Evolutionary conservation across 495 filamentous ascomycete species (phyloP).

Genomic region (Mytilinidion resinicola): DNA sequence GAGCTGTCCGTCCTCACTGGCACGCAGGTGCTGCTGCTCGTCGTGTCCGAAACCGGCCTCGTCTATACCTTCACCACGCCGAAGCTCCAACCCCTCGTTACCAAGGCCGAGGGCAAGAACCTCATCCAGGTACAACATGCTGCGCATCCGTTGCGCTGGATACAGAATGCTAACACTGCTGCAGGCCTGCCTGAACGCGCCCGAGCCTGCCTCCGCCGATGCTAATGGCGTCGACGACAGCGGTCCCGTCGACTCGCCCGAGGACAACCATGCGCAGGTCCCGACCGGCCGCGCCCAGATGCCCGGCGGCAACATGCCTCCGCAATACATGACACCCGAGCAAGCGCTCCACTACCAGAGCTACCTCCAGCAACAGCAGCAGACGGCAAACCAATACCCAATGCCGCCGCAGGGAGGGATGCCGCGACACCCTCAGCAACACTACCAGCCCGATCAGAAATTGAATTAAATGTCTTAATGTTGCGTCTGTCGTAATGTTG

Average conservation of each 20-base stretch:
- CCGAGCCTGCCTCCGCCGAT: slow-evolving; percentile 77
- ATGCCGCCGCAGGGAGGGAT: slow-evolving; percentile 30
- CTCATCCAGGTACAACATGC: slow-evolving; percentile 78
- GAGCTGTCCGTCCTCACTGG: slow-evolving; percentile 96
- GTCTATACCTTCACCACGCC: slow-evolving; percentile 99
- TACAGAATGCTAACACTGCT: slow-evolving; percentile 15
- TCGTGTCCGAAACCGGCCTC: slow-evolving; percentile 96
- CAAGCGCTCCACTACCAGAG: slow-evolving; percentile 41
- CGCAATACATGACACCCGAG: slow-evolving; percentile 32
- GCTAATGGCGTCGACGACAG: slow-evolving; percentile 83
- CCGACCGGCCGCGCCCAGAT: slow-evolving; percentile 28
- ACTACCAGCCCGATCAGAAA: slow-evolving; percentile 29
- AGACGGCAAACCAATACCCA: slow-evolving; percentile 32
- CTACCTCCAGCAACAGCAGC: slow-evolving; percentile 38
- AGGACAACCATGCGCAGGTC: slow-evolving; percentile 36
- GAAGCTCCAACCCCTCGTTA: slow-evolving; percentile 97
- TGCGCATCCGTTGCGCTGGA: background rate
- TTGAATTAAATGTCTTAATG: slow-evolving; percentile 20
- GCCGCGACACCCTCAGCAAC: slow-evolving; percentile 29
- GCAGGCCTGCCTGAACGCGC: slow-evolving; percentile 93
- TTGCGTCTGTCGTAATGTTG: slow-evolving; percentile 10
- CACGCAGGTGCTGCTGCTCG: slow-evolving; percentile 93
- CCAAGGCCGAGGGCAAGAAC: slow-evolving; percentile 99
- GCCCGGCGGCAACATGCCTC: slow-evolving; percentile 28
- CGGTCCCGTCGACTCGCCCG: slow-evolving; percentile 37